Conservation (phyloP, 495 filamentous ascomycete genomes). For the Daldinia loculata region DNA sequence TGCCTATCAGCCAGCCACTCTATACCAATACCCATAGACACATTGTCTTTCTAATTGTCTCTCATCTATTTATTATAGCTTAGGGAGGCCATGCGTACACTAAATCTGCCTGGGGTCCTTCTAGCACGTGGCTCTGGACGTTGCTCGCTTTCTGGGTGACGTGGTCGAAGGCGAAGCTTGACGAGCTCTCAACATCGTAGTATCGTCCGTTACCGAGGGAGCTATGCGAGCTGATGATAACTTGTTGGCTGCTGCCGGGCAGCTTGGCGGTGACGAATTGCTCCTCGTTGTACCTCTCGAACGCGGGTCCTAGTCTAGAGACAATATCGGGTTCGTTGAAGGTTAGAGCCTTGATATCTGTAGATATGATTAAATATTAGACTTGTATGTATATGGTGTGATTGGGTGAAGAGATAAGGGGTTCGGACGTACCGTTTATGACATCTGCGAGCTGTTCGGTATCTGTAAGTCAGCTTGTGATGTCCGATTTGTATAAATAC, state of each 20-base stretch:
- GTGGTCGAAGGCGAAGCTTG: slow-evolving; percentile 89
- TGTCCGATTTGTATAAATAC: slow-evolving; percentile 10
- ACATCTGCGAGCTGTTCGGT: slow-evolving; percentile 81
- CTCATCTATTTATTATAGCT: slow-evolving; percentile 1
- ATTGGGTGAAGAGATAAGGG: neutral
- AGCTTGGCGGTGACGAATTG: slow-evolving; percentile 90
- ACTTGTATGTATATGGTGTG: neutral
- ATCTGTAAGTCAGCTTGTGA: slow-evolving; percentile 23
- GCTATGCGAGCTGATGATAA: slow-evolving; percentile 88
- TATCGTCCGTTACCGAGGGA: slow-evolving; percentile 79
- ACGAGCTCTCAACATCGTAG: slow-evolving; percentile 86
- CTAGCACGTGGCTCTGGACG: slow-evolving; percentile 80
- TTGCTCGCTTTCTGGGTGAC: slow-evolving; percentile 85
- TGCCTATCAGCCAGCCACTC: slow-evolving; percentile 10
- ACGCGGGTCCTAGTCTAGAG: slow-evolving; percentile 77
- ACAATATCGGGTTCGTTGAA: slow-evolving; percentile 73
- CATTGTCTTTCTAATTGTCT: neutral
- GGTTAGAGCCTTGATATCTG: slow-evolving; percentile 90
- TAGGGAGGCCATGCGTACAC: slow-evolving; percentile 63
- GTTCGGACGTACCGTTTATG: slow-evolving; percentile 71
- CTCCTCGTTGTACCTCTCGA: slow-evolving; percentile 95
- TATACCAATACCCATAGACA: neutral
- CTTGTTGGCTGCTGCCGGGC: slow-evolving; percentile 83
- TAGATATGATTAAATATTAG: slow-evolving; percentile 9
- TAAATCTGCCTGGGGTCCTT: slow-evolving; percentile 79